Conservation (phyloP, 2,329 filamentous ascomycete genomes). For the Ophiostoma sp. region DNA sequence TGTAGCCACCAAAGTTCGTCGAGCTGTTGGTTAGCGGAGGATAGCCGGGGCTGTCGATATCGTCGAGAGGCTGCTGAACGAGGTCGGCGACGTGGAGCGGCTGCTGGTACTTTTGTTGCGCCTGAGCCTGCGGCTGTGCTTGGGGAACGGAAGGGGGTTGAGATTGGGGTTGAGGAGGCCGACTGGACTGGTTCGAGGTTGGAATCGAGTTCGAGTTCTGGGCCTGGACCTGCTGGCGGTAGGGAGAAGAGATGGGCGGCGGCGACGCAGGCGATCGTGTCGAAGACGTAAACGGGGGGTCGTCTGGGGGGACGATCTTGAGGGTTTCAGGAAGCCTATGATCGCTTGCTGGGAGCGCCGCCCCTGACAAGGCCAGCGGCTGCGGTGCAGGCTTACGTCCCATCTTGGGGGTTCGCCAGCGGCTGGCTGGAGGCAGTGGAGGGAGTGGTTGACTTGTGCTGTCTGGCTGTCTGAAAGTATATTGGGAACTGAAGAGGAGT, state of each 20-base stretch:
- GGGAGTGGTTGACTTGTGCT: background rate
- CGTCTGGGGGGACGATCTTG: constrained; percentile 39
- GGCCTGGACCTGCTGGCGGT: constrained; percentile 47
- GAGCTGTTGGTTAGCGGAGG: constrained; percentile 35
- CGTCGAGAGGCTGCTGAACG: constrained; percentile 34
- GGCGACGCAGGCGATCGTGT: constrained; percentile 46
- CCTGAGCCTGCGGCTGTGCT: constrained; percentile 18
- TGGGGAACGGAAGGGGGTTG: constrained; percentile 1
- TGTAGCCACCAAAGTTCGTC: constrained; percentile 28
- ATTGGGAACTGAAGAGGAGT: background rate
- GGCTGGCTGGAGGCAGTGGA: constrained; percentile 13
- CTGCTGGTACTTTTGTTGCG: constrained; percentile 25
- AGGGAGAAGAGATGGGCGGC: constrained; percentile 43
- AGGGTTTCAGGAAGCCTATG: constrained; percentile 40
- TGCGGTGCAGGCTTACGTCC: constrained; percentile 60
- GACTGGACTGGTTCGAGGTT: constrained; percentile 13
- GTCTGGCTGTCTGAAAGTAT: background rate
- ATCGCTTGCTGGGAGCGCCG: constrained; percentile 39
- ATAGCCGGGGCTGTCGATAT: constrained; percentile 34
- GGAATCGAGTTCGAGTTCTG: constrained; percentile 29
- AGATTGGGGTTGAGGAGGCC: constrained; percentile 6
- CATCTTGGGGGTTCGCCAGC: constrained; percentile 42
- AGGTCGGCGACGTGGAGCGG: constrained; percentile 39
- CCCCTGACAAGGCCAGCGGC: constrained; percentile 55
- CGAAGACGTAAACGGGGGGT: constrained; percentile 38